phyloP scores from a whole-genome alignment of 2,329 filamentous ascomycete species.

The Capronia epimyces region DNA sequence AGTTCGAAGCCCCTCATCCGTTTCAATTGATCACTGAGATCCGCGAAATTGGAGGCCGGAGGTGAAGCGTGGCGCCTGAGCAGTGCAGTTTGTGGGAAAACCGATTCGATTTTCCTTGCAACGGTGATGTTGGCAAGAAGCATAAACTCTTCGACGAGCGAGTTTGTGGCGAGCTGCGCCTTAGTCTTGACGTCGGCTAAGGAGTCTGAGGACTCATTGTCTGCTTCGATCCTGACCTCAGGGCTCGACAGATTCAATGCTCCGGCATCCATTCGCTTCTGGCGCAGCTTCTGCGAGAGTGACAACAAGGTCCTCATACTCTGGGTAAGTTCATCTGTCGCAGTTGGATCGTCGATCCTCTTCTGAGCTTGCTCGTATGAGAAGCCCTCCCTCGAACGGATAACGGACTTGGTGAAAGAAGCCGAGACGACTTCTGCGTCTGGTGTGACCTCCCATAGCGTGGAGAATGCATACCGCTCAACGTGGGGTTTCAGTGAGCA shows the following conservation, averaged over 20 bases:
- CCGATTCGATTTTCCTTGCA: slow-evolving; percentile 78
- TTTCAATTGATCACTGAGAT: slow-evolving; percentile 82
- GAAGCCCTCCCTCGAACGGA: slow-evolving; percentile 92
- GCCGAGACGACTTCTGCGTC: slow-evolving; percentile 78
- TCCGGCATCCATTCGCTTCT: slow-evolving; percentile 94
- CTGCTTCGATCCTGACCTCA: slow-evolving; percentile 91
- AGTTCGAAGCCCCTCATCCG: slow-evolving; percentile 78
- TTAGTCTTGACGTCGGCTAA: slow-evolving; percentile 90
- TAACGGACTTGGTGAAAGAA: slow-evolving; percentile 96
- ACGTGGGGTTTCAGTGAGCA: slow-evolving; percentile 97
- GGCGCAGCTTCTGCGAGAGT: slow-evolving; percentile 86
- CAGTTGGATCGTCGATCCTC: slow-evolving; percentile 81
- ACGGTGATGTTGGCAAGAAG: slow-evolving; percentile 95
- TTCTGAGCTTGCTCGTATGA: slow-evolving; percentile 96
- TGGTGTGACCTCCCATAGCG: slow-evolving; percentile 80
- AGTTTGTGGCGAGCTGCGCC: slow-evolving; percentile 88
- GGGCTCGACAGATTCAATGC: slow-evolving; percentile 95
- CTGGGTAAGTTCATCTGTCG: slow-evolving; percentile 81
- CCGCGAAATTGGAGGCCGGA: slow-evolving; percentile 93
- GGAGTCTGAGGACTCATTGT: slow-evolving; percentile 81
- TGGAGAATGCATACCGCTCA: slow-evolving; percentile 84
- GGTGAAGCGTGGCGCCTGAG: slow-evolving; percentile 87
- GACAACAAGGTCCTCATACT: slow-evolving; percentile 82
- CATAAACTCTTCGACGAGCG: slow-evolving; percentile 98
- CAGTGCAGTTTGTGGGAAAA: slow-evolving; percentile 92